Conservation (phyloP, 2,329 filamentous ascomycete species). For the Kalaharituber pfeilii region DNA sequence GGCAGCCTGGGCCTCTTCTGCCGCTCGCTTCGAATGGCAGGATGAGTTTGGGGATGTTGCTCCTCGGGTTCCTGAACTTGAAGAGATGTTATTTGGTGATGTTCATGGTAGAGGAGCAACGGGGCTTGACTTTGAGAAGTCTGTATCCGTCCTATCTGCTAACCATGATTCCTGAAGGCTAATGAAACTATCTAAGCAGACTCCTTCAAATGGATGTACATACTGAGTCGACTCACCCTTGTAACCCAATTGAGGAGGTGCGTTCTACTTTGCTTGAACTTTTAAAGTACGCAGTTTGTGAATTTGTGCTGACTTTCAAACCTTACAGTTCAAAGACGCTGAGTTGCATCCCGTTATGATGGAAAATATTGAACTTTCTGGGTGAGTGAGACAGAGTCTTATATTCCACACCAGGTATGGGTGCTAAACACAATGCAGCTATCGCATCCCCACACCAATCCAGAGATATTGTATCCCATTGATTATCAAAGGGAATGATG, state of each 20-base stretch:
- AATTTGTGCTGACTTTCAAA: slow-evolving; percentile 1
- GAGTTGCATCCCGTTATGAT: slow-evolving; percentile 73
- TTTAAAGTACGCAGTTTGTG: too few relatives aligned
- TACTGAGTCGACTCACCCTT: slow-evolving; percentile 36
- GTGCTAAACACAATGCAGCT: slow-evolving; percentile 28
- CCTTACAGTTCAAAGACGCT: slow-evolving; percentile 46
- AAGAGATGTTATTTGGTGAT: slow-evolving; percentile 55
- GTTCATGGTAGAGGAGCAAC: slow-evolving; percentile 32
- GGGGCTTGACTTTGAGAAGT: slow-evolving; percentile 49
- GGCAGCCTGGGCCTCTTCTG: slow-evolving; percentile 27
- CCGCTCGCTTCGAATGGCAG: slow-evolving; percentile 62
- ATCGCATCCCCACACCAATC: slow-evolving; percentile 61
- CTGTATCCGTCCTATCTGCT: slow-evolving; percentile 25
- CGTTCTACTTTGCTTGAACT: too few relatives aligned
- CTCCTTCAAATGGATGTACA: slow-evolving; percentile 35
- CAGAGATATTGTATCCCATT: slow-evolving; percentile 73
- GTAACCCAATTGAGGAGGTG: too few relatives aligned
- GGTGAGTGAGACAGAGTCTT: slow-evolving; percentile 22
- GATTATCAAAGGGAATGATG: slow-evolving; percentile 56
- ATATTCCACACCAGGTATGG: neutral
- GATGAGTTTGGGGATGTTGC: slow-evolving; percentile 77
- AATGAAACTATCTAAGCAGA: slow-evolving; percentile 22
- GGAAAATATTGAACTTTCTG: slow-evolving; percentile 55
- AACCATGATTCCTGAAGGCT: slow-evolving; percentile 9
- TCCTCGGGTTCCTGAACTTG: slow-evolving; percentile 50